These are phyloP conservation scores for Stephania cephalantha DNA, from an alignment of 164 flowering plant genomes.

Conservation along the genomic window DNA sequence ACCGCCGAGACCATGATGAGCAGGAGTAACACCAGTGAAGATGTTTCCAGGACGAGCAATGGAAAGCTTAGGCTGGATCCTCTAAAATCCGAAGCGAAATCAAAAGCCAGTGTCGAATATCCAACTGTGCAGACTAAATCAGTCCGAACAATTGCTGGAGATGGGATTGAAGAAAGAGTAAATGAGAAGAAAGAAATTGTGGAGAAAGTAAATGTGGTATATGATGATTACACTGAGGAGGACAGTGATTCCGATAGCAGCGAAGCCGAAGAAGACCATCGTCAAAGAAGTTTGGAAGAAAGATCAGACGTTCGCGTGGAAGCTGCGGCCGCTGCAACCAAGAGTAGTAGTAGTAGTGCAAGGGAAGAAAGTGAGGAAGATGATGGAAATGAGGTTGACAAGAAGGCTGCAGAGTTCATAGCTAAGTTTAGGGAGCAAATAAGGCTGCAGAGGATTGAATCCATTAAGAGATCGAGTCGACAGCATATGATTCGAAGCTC, in stretches of 20 bases:
- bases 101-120: slow-evolving; percentile 9
- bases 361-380: slow-evolving; percentile 23
- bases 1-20: not conserved
- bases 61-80: slow-evolving; percentile 12
- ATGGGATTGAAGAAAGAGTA: slow-evolving; percentile 7
- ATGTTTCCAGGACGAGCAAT: slow-evolving; percentile 2
- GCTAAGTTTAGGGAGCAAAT: slow-evolving; percentile 95
- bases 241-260: not conserved
- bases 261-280: too few species aligned
- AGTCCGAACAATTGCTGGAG: slow-evolving; percentile 31
- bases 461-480: slow-evolving; percentile 44
- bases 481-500: slow-evolving; percentile 25
- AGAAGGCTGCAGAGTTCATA: slow-evolving; percentile 90
- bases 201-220: slow-evolving; percentile 25
- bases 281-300: not conserved
- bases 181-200: slow-evolving; percentile 21
- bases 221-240: slow-evolving; percentile 32
- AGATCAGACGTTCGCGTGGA: slow-evolving; percentile 18
- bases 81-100: slow-evolving; percentile 5
- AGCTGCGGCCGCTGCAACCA: not conserved
- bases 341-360: not conserved
- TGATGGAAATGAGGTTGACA: slow-evolving; percentile 53
- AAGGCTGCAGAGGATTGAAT: slow-evolving; percentile 77
- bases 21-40: slow-evolving; percentile 9
- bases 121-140: slow-evolving; percentile 36